These are phyloP conservation scores for Luzula sylvatica DNA, from an alignment of 176 grass and related monocot genomes.

Conservation along the genomic window DNA sequence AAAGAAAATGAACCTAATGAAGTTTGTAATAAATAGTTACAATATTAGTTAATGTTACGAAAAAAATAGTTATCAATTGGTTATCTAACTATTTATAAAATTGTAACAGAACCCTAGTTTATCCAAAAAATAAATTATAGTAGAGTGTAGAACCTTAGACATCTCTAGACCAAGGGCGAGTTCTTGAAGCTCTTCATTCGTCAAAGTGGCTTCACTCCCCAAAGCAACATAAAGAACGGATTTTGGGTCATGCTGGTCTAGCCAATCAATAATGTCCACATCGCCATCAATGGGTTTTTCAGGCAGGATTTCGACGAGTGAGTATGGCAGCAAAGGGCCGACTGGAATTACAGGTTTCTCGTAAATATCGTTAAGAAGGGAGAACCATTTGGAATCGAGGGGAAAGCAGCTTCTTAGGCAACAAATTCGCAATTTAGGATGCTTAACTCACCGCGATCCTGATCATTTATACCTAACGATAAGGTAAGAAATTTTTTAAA, in stretches of 20 bases:
- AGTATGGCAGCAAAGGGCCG: constrained; percentile 17
- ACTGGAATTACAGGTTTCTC: constrained; percentile 15
- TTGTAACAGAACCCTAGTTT: no score
- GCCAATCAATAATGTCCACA: constrained; percentile 21
- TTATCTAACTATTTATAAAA: no score
- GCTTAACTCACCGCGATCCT: not conserved
- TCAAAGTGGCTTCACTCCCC: constrained; percentile 41
- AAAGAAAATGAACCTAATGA: constrained; percentile 30
- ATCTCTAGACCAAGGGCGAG: constrained; percentile 40
- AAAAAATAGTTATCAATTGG: no score
- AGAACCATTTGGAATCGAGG: constrained; percentile 20
- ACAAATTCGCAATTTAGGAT: not conserved
- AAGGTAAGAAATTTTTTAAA: not conserved
- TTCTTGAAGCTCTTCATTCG: constrained; percentile 21
- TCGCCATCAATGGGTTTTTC: not conserved
- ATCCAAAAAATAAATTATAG: no score
- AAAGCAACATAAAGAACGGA: constrained; percentile 52
- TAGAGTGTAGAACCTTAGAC: constrained; percentile 9
- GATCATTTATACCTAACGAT: constrained; percentile 10
- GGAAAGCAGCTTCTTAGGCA: constrained; percentile 28
- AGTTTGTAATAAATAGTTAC: no score
- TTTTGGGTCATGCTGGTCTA: constrained; percentile 18
- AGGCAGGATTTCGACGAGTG: not conserved
- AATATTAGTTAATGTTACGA: no score
- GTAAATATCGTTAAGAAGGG: constrained; percentile 22